Evolutionary conservation across 257 asterid species (phyloP).

Genomic region (Apocynum venetum): DNA sequence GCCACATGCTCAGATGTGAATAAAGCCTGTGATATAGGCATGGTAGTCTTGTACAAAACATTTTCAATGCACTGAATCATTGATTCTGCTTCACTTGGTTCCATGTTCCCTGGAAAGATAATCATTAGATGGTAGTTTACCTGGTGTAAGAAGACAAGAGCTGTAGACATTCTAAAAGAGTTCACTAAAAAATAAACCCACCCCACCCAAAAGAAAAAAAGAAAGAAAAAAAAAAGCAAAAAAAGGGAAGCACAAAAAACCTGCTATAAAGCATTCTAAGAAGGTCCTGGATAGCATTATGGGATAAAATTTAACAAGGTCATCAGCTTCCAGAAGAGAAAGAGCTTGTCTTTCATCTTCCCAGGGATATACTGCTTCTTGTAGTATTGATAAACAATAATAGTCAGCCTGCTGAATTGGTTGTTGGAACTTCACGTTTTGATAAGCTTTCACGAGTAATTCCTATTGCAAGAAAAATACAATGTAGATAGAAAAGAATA

Average conservation of each 20-base stretch:
- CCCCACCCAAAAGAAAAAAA: no score
- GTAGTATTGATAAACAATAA: constrained; percentile 62
- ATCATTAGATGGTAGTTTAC: constrained; percentile 13
- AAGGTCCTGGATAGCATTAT: constrained; percentile 75
- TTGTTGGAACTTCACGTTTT: constrained; percentile 85
- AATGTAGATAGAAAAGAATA: background rate
- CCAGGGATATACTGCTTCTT: constrained; percentile 73
- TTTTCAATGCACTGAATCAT: constrained; percentile 64
- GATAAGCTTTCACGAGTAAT: constrained; percentile 65
- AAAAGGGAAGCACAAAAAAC: constrained; percentile 26
- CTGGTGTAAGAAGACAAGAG: background rate
- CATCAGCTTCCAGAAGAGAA: constrained; percentile 61
- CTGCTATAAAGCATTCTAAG: constrained; percentile 82
- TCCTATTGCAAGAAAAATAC: constrained; percentile 44
- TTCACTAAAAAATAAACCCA: no score
- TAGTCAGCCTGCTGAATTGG: constrained; percentile 91
- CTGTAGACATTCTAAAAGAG: background rate
- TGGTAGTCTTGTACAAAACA: constrained; percentile 58
- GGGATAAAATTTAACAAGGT: constrained; percentile 66
- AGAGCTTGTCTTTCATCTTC: constrained; percentile 70
- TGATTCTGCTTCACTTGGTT: constrained; percentile 74
- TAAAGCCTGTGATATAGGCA: constrained; percentile 57
- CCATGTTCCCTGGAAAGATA: constrained; percentile 63
- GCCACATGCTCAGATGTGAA: constrained; percentile 82
- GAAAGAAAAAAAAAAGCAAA: no score